A percentile compares a stretch with the other conserved stretches of the same genome.
These are phyloP conservation scores for Puccinia brachypodii DNA, from an alignment of 1,284 basidiomycete species.

Conservation along the genomic window DNA sequence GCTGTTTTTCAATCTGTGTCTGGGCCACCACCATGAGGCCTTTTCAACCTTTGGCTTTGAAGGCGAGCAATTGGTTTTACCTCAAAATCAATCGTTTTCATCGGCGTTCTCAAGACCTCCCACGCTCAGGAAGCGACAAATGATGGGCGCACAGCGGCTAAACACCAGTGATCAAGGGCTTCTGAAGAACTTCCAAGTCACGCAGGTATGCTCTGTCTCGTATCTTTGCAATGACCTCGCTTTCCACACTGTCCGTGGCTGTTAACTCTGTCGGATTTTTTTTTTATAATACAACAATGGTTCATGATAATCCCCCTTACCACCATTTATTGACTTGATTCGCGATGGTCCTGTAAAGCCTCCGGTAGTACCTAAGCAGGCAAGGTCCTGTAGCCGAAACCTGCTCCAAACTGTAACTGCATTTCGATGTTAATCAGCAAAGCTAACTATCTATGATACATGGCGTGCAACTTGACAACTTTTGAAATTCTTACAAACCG, in stretches of 20 bases:
- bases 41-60: background rate
- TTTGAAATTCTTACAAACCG: background rate
- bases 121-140: constrained; percentile 1
- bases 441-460: background rate
- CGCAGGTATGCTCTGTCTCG: constrained; percentile 10
- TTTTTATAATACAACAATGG: background rate
- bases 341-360: constrained; percentile 8
- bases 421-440: background rate
- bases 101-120: background rate
- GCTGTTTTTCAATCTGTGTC: background rate
- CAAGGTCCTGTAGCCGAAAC: constrained; percentile 17
- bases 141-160: background rate
- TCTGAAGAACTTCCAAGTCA: constrained; percentile 20
- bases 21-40: background rate
- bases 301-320: background rate
- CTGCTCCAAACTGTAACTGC: constrained; percentile 24
- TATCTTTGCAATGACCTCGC: background rate
- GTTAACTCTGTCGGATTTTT: background rate
- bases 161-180: background rate
- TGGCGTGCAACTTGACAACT: background rate
- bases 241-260: background rate
- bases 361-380: constrained; percentile 29
- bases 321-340: background rate
- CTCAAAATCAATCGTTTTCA: background rate
- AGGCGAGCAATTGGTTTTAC: background rate